Evolutionary conservation across 176 grass and related monocot genomes (phyloP).

Genomic region (Cenchrus fungigraminus): DNA sequence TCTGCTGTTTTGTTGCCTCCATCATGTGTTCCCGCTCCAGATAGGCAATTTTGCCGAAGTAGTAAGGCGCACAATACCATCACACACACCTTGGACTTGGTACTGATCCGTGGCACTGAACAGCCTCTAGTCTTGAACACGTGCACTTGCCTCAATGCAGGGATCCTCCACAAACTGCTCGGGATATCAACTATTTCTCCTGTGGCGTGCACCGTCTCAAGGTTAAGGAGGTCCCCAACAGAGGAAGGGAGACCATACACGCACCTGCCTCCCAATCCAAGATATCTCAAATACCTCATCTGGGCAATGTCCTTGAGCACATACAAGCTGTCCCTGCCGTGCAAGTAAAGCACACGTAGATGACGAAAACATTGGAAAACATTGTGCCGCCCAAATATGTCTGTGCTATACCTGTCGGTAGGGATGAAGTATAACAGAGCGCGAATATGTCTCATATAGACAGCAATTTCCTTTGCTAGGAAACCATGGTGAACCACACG

Average conservation of each 20-base stretch:
- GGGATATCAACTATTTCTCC: not conserved
- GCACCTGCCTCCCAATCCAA: not conserved
- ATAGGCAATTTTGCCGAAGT: no score
- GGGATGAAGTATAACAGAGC: not conserved
- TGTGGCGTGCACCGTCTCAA: not conserved
- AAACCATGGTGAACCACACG: not conserved
- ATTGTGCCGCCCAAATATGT: not conserved
- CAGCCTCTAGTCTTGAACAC: not conserved
- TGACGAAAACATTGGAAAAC: not conserved
- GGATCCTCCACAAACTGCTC: not conserved
- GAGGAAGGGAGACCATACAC: not conserved
- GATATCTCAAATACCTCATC: not conserved
- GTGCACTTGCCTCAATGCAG: not conserved
- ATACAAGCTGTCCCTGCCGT: not conserved
- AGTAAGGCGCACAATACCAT: not conserved
- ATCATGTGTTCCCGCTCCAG: no score
- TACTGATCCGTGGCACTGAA: not conserved
- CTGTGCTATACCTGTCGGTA: no score
- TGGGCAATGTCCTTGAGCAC: not conserved
- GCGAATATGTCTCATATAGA: not conserved
- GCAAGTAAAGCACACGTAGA: not conserved
- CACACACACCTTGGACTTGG: not conserved
- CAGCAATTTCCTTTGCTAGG: fast-evolving
- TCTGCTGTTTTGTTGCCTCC: not conserved
- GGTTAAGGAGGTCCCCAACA: not conserved